Evolutionary conservation across 1,284 basidiomycete species (phyloP).

Genomic region (Pseudozyma hubeiensis): DNA sequence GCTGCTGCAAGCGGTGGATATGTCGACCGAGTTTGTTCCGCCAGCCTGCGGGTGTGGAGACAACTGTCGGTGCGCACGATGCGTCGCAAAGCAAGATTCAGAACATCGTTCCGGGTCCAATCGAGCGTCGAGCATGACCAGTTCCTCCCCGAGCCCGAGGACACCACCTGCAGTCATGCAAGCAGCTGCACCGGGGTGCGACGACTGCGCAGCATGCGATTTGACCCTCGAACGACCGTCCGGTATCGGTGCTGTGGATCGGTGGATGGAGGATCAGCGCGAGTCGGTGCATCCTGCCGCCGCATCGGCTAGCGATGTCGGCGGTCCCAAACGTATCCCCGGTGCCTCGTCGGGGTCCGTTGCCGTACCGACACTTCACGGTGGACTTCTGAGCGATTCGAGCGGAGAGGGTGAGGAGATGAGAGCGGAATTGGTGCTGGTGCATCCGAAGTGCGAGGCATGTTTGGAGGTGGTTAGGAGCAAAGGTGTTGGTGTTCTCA

Average conservation of each 20-base stretch:
- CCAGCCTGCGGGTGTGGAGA: slow-evolving; percentile 44
- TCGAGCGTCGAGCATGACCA: slow-evolving; percentile 10
- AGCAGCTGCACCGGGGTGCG: slow-evolving; percentile 23
- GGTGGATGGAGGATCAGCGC: slow-evolving; percentile 44
- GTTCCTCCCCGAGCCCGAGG: slow-evolving; percentile 28
- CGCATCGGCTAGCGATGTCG: too few species aligned
- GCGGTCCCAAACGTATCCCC: too few species aligned
- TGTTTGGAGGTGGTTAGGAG: slow-evolving; percentile 33
- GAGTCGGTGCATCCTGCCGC: background rate
- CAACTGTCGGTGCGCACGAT: slow-evolving; percentile 42
- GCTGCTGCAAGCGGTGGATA: slow-evolving; percentile 47
- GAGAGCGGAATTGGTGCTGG: slow-evolving; percentile 37
- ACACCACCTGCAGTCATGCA: slow-evolving; percentile 13
- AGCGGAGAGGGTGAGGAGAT: slow-evolving; percentile 8
- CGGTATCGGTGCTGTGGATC: slow-evolving; percentile 53
- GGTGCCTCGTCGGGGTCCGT: background rate
- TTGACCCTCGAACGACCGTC: slow-evolving; percentile 48
- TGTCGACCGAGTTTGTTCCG: slow-evolving; percentile 47
- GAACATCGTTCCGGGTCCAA: background rate
- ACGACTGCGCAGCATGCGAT: slow-evolving; percentile 58
- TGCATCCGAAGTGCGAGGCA: slow-evolving; percentile 37
- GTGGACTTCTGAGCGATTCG: slow-evolving; percentile 23
- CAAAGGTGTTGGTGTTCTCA: slow-evolving; percentile 45
- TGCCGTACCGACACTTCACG: slow-evolving; percentile 28
- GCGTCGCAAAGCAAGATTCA: slow-evolving; percentile 23